Evolutionary conservation across 2,329 filamentous ascomycete genomes (phyloP).

Genomic region (Xylaria sp.): DNA sequence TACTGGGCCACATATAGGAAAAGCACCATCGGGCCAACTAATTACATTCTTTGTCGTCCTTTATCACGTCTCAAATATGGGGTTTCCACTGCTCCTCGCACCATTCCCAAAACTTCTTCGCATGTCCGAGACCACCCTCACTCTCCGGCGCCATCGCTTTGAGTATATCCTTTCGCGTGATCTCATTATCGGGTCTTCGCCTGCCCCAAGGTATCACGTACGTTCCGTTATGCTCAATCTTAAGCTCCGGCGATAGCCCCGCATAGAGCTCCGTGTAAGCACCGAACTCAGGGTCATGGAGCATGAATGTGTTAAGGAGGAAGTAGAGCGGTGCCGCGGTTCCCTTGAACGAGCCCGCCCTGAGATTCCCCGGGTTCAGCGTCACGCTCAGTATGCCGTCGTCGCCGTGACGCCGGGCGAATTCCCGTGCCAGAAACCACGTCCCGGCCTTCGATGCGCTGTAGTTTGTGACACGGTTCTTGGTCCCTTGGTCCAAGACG

Average conservation of each 20-base stretch:
- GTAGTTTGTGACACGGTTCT: conserved; percentile 45
- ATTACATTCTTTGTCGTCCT: not conserved
- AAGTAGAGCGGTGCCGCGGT: conserved; percentile 31
- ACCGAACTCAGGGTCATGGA: conserved; percentile 35
- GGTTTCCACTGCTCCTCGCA: conserved; percentile 37
- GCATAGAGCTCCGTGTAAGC: conserved; percentile 39
- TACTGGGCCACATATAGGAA: too few relatives aligned
- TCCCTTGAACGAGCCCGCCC: conserved; percentile 39
- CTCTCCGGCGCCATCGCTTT: conserved; percentile 41
- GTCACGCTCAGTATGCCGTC: conserved; percentile 44
- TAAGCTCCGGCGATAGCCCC: conserved; percentile 38
- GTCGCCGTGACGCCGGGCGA: conserved; percentile 42
- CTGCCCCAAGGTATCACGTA: conserved; percentile 39
- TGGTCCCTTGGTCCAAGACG: conserved; percentile 38
- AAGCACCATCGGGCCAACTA: not conserved
- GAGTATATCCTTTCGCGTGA: conserved; percentile 45
- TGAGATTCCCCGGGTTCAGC: conserved; percentile 51
- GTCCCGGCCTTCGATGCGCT: conserved; percentile 51
- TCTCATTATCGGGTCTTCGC: conserved; percentile 30
- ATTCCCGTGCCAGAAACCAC: conserved; percentile 48
- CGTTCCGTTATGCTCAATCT: conserved; percentile 33
- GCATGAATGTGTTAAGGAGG: conserved; percentile 24
- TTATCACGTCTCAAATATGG: conserved; percentile 4
- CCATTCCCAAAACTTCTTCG: conserved; percentile 46
- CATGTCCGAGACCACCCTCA: conserved; percentile 45